phyloP scores from a whole-genome alignment of 176 grass and related monocot genomes.

The Avena eriantha region DNA sequence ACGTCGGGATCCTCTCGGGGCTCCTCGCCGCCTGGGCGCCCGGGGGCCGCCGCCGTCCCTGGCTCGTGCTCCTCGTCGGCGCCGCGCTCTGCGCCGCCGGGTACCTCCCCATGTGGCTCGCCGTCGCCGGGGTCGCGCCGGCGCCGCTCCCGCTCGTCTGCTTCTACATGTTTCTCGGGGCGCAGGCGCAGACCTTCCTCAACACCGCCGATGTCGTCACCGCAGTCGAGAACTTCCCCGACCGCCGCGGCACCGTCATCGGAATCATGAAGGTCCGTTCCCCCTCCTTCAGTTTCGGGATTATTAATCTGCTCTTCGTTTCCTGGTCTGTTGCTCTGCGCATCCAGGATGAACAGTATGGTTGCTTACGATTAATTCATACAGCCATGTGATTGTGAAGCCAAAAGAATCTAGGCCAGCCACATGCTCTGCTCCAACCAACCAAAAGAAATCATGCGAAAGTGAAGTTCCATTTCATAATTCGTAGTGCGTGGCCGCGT shows the following conservation, averaged over 20 bases:
- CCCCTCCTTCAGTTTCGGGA: neutral
- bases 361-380: neutral
- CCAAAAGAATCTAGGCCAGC: neutral
- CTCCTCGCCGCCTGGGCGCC: slow-evolving; percentile 67
- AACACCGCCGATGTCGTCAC: slow-evolving; percentile 88
- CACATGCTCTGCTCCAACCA: neutral
- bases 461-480: neutral
- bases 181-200: slow-evolving; percentile 90
- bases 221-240: slow-evolving; percentile 85
- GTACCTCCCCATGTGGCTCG: slow-evolving; percentile 84
- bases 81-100: slow-evolving; percentile 64
- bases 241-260: slow-evolving; percentile 83
- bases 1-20: slow-evolving; percentile 83
- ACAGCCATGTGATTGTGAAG: neutral
- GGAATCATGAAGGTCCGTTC: slow-evolving; percentile 90
- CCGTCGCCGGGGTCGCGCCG: slow-evolving; percentile 54
- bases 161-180: slow-evolving; percentile 83
- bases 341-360: neutral
- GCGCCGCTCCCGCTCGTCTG: slow-evolving; percentile 62
- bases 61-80: slow-evolving; percentile 66
- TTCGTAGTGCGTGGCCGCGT: neutral
- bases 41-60: slow-evolving; percentile 31
- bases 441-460: neutral
- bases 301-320: neutral
- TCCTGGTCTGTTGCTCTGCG: neutral